Evolutionary conservation across 2,329 filamentous ascomycete species (phyloP).

Genomic region (Claviceps purpurea): DNA sequence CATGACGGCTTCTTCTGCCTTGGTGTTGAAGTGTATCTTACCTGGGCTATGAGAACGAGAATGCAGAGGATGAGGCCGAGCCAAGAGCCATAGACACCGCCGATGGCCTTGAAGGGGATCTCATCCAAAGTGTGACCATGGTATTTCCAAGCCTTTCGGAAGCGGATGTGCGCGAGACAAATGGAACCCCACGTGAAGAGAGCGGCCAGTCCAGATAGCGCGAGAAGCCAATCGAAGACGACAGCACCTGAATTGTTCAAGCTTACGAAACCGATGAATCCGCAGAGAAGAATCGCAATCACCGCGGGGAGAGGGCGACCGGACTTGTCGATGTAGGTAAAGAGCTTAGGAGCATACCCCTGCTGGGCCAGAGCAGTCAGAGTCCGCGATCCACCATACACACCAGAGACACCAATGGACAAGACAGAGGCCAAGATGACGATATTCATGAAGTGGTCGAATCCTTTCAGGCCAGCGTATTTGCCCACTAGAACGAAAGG

Average conservation of each 20-base stretch:
- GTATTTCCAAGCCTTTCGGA: slow-evolving; percentile 44
- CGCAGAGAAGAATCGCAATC: slow-evolving; percentile 32
- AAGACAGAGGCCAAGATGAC: slow-evolving; percentile 46
- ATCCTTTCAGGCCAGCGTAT: slow-evolving; percentile 36
- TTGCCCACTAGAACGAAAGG: slow-evolving; percentile 46
- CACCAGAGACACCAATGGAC: slow-evolving; percentile 44
- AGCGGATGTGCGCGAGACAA: slow-evolving; percentile 50
- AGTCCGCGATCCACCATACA: slow-evolving; percentile 47
- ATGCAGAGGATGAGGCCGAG: slow-evolving; percentile 45
- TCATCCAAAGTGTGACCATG: slow-evolving; percentile 51
- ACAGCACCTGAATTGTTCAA: slow-evolving; percentile 27
- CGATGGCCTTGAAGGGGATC: slow-evolving; percentile 49
- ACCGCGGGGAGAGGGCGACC: slow-evolving; percentile 42
- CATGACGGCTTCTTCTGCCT: neutral
- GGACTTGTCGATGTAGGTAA: slow-evolving; percentile 43
- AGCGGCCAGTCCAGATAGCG: slow-evolving; percentile 45
- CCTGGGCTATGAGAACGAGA: slow-evolving; percentile 41
- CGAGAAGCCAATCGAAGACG: slow-evolving; percentile 49
- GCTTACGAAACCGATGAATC: slow-evolving; percentile 33
- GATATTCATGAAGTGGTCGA: slow-evolving; percentile 46
- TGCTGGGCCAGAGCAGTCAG: slow-evolving; percentile 45
- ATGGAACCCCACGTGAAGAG: slow-evolving; percentile 54
- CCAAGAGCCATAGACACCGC: slow-evolving; percentile 50
- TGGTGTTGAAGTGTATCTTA: slow-evolving; percentile 10
- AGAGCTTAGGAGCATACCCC: slow-evolving; percentile 42